phyloP scores from a whole-genome alignment of 208 protist species.

The Trichomonas tenax region DNA sequence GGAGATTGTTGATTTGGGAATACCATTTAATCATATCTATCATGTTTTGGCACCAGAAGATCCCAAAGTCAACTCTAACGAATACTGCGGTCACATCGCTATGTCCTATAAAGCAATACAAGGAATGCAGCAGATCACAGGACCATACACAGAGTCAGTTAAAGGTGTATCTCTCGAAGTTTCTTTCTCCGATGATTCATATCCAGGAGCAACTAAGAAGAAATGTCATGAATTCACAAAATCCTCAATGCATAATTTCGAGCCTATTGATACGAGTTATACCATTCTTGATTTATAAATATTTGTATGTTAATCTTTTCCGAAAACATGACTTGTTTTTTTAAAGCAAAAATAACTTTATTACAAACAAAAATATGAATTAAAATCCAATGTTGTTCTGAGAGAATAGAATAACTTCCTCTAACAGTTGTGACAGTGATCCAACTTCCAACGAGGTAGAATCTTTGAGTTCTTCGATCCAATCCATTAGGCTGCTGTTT shows the following conservation, averaged over 20 bases:
- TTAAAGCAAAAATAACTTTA: too few species aligned
- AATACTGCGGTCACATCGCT: neutral
- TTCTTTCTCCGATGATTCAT: neutral
- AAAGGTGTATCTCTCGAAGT: neutral
- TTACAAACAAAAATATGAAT: too few species aligned
- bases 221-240: neutral
- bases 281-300: neutral
- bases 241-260: neutral
- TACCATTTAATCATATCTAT: neutral
- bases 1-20: neutral
- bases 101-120: neutral
- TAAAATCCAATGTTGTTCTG: too few species aligned
- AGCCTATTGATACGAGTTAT: neutral
- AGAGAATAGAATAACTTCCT: neutral
- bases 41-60: neutral
- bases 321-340: too few species aligned
- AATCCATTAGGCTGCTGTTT: neutral
- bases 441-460: neutral
- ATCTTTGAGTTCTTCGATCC: neutral
- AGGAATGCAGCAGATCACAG: neutral
- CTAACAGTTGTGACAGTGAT: neutral
- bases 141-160: neutral
- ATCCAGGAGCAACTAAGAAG: neutral
- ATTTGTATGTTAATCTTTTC: too few species aligned
- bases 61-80: neutral